Evolutionary conservation across 306 rosid species (phyloP).

Genomic region (Begonia peltatifolia): DNA sequence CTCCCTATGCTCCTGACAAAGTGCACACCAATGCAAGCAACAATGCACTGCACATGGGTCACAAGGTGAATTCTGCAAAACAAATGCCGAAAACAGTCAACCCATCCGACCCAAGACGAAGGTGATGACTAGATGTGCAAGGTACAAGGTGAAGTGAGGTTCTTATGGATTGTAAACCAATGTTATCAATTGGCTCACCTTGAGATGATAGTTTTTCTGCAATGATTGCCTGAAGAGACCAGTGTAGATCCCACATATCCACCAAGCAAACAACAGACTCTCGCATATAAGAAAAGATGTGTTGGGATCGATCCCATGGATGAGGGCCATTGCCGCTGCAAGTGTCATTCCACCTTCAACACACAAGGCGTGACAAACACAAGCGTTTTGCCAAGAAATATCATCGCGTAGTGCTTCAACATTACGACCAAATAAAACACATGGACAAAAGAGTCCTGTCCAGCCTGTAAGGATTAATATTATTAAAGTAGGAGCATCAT

Average conservation of each 20-base stretch:
- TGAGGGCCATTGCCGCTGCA: slow-evolving; percentile 54
- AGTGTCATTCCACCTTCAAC: slow-evolving; percentile 86
- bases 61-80: slow-evolving; percentile 61
- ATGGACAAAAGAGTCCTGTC: slow-evolving; percentile 80
- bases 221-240: slow-evolving; percentile 79
- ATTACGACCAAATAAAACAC: slow-evolving; percentile 85
- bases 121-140: no score
- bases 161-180: neutral
- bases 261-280: slow-evolving; percentile 87
- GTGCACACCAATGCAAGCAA: slow-evolving; percentile 90
- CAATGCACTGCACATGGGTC: slow-evolving; percentile 89
- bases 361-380: slow-evolving; percentile 81
- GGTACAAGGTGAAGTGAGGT: no score
- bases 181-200: slow-evolving; percentile 24
- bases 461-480: slow-evolving; percentile 32
- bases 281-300: slow-evolving; percentile 56
- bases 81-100: no score
- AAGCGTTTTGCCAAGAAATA: slow-evolving; percentile 61
- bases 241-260: slow-evolving; percentile 92
- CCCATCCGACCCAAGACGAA: no score
- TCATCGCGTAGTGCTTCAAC: slow-evolving; percentile 52
- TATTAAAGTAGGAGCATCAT: slow-evolving; percentile 1
- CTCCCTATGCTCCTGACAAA: slow-evolving; percentile 96
- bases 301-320: slow-evolving; percentile 49
- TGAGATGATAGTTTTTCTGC: slow-evolving; percentile 83